Percentiles rank a stretch among this genome's conserved stretches.
phyloP scores from a whole-genome alignment of 140 eudicot species.

The Stevia rebaudiana region DNA sequence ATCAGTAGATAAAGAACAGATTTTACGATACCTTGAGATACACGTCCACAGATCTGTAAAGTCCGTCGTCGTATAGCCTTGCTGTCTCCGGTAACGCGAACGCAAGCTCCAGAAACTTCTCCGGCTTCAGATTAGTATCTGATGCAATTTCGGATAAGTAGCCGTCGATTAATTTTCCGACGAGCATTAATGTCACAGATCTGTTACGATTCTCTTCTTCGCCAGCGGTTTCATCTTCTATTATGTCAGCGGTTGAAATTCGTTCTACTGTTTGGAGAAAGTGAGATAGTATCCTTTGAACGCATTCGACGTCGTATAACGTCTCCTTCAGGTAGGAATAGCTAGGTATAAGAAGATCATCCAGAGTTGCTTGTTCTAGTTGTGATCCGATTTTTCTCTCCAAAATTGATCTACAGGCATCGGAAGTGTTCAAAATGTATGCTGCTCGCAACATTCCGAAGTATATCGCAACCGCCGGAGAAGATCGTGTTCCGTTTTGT shows the following conservation, averaged over 20 bases:
- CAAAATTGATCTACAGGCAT: conserved; percentile 37
- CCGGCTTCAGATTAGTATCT: conserved; percentile 74
- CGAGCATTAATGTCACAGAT: conserved; percentile 65
- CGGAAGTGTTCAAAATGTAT: conserved; percentile 56
- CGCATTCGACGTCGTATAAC: conserved; percentile 80
- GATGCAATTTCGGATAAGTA: conserved; percentile 93
- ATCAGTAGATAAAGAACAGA: neutral
- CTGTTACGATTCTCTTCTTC: conserved; percentile 30
- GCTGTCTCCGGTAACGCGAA: conserved; percentile 66
- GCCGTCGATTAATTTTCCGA: conserved; percentile 84
- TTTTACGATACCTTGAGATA: conserved; percentile 63
- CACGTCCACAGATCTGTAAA: conserved; percentile 87
- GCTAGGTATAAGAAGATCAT: conserved; percentile 86
- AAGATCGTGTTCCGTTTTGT: conserved; percentile 29
- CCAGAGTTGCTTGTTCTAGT: conserved; percentile 69
- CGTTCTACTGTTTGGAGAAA: conserved; percentile 43
- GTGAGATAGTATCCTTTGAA: conserved; percentile 61
- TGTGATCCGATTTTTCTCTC: conserved; percentile 78
- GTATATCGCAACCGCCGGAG: conserved; percentile 32
- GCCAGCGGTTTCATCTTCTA: conserved; percentile 20
- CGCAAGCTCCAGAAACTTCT: conserved; percentile 57
- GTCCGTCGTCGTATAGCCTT: conserved; percentile 81
- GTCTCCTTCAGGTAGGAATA: conserved; percentile 84
- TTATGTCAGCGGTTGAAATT: conserved; percentile 21
- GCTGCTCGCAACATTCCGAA: conserved; percentile 75